These are phyloP conservation scores for Moesziomyces globuligerus DNA, from an alignment of 1,284 basidiomycete genomes.

Conservation along the genomic window DNA sequence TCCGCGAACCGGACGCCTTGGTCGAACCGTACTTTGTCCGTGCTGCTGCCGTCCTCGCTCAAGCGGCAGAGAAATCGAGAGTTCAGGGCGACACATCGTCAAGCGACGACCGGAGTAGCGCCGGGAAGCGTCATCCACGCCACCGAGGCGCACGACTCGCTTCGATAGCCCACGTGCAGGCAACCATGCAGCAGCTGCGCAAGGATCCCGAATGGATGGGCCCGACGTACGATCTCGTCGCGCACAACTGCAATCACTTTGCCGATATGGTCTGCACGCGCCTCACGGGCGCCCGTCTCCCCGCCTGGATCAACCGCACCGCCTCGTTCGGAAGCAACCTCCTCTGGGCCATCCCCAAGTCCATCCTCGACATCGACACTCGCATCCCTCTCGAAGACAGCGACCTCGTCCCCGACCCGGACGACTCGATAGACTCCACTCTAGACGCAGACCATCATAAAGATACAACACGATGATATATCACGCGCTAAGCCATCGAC, in stretches of 20 bases:
- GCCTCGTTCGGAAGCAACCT: slow-evolving; percentile 10
- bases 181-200: slow-evolving; percentile 12
- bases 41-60: background rate
- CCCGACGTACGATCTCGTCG: slow-evolving; percentile 25
- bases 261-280: slow-evolving; percentile 53
- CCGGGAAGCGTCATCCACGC: slow-evolving; percentile 2
- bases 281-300: slow-evolving; percentile 52
- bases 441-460: no score
- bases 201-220: slow-evolving; percentile 20
- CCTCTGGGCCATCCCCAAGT: slow-evolving; percentile 11
- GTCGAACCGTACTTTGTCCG: slow-evolving; percentile 10
- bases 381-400: slow-evolving; percentile 7
- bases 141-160: slow-evolving; percentile 9
- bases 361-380: slow-evolving; percentile 16
- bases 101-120: no score
- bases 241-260: slow-evolving; percentile 63
- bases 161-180: slow-evolving; percentile 1
- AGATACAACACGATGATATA: no score
- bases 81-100: background rate
- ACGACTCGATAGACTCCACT: no score
- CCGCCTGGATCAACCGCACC: slow-evolving; percentile 56
- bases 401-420: background rate
- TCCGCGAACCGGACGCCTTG: slow-evolving; percentile 9
- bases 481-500: no score
- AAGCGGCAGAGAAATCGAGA: no score